Evolutionary conservation across 257 asterid species (phyloP).

Genomic region (Nyctanthes arbortristis): DNA sequence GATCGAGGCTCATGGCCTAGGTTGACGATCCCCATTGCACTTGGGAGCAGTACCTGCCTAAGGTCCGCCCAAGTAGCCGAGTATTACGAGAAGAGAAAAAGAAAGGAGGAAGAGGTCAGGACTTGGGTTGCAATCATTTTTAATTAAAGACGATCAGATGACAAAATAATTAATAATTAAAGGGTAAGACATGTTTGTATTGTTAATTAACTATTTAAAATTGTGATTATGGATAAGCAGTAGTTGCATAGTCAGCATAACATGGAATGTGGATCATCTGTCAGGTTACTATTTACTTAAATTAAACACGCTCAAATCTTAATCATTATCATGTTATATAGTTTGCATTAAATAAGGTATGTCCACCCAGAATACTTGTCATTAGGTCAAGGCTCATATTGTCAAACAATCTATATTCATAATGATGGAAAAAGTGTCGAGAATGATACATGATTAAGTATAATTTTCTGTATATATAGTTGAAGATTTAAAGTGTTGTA

Average conservation of each 20-base stretch:
- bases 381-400: no score
- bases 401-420: no score
- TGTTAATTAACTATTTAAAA: not conserved
- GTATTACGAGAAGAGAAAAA: no score
- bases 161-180: not conserved
- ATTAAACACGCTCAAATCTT: not conserved
- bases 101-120: conserved; percentile 29
- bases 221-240: not conserved
- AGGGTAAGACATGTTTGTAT: not conserved
- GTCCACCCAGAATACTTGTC: no score
- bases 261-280: not conserved
- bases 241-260: not conserved
- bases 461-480: no score
- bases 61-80: no score
- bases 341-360: not conserved
- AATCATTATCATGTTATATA: not conserved
- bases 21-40: no score
- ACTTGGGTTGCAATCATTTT: conserved; percentile 4
- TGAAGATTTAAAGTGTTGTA: no score
- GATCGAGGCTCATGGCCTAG: no score
- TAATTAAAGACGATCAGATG: not conserved
- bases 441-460: no score
- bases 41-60: no score
- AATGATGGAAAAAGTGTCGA: no score
- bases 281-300: not conserved